Conservation (phyloP, 2,329 filamentous ascomycete species). For the Cryoendolithus antarcticus region DNA sequence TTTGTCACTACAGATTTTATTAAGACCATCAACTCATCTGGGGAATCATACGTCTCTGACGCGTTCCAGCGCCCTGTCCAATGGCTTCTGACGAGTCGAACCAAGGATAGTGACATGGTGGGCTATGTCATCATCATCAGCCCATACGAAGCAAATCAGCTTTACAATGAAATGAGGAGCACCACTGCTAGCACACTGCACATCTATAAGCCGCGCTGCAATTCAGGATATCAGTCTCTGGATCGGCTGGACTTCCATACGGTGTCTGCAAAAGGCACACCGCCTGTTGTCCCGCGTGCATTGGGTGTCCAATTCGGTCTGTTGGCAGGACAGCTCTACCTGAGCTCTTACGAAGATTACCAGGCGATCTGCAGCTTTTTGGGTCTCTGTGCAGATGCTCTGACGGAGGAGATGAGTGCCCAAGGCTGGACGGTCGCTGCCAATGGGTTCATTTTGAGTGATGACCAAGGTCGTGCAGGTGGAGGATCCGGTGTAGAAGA, state of each 20-base stretch:
- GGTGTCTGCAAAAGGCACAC: constrained; percentile 17
- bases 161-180: constrained; percentile 31
- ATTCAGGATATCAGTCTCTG: constrained; percentile 26
- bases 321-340: constrained; percentile 57
- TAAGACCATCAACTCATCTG: constrained; percentile 27
- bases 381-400: constrained; percentile 27
- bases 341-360: constrained; percentile 45
- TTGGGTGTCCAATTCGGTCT: constrained; percentile 45
- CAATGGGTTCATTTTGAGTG: constrained; percentile 13
- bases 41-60: constrained; percentile 23
- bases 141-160: constrained; percentile 45
- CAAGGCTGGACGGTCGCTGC: constrained; percentile 9
- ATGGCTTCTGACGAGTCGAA: constrained; percentile 36
- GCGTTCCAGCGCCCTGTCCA: constrained; percentile 41
- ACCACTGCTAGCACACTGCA: constrained; percentile 24
- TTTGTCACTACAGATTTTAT: constrained; percentile 42
- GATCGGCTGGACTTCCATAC: constrained; percentile 37
- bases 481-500: constrained; percentile 8
- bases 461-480: constrained; percentile 8
- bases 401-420: constrained; percentile 3
- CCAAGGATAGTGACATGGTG: constrained; percentile 4
- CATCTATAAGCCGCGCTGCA: constrained; percentile 41
- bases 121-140: constrained; percentile 43
- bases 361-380: constrained; percentile 38
- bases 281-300: constrained; percentile 11